These are phyloP conservation scores for Tritrichomonas musculus DNA, from an alignment of 208 protist genomes.

Conservation along the genomic window DNA sequence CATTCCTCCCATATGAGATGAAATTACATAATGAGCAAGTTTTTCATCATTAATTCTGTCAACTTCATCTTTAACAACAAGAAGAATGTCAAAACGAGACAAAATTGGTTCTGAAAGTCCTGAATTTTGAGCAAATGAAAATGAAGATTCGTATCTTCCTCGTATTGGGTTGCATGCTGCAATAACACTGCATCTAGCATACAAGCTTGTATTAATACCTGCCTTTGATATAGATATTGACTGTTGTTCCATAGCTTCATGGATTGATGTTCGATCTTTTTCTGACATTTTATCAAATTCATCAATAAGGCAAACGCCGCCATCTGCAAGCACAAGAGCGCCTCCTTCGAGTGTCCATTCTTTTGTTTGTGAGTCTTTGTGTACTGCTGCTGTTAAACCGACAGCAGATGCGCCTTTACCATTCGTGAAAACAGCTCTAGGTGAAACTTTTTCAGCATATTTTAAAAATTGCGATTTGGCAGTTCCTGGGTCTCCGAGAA, in stretches of 20 bases:
- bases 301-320: conserved; percentile 96
- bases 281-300: conserved; percentile 99
- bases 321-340: conserved; percentile 96
- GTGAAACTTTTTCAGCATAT: conserved; percentile 95
- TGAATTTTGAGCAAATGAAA: conserved; percentile 85
- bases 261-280: conserved; percentile 81
- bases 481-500: conserved; percentile 97
- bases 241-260: conserved; percentile 99
- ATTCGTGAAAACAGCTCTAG: conserved; percentile 91
- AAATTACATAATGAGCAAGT: conserved; percentile 85
- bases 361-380: conserved; percentile 85
- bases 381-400: conserved; percentile 93
- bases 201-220: conserved; percentile 97
- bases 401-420: conserved; percentile 88
- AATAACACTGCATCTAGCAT: conserved; percentile 79
- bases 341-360: conserved; percentile 99
- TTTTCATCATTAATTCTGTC: conserved; percentile 67
- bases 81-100: conserved; percentile 88
- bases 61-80: conserved; percentile 77
- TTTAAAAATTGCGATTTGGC: conserved; percentile 92
- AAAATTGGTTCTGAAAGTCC: conserved; percentile 97
- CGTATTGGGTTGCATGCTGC: conserved; percentile 96
- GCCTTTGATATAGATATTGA: conserved; percentile 97
- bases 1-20: conserved; percentile 69
- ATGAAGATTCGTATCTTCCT: conserved; percentile 80